These are phyloP conservation scores for Didymella exigua DNA, from an alignment of 2,329 filamentous ascomycete species.

Conservation along the genomic window DNA sequence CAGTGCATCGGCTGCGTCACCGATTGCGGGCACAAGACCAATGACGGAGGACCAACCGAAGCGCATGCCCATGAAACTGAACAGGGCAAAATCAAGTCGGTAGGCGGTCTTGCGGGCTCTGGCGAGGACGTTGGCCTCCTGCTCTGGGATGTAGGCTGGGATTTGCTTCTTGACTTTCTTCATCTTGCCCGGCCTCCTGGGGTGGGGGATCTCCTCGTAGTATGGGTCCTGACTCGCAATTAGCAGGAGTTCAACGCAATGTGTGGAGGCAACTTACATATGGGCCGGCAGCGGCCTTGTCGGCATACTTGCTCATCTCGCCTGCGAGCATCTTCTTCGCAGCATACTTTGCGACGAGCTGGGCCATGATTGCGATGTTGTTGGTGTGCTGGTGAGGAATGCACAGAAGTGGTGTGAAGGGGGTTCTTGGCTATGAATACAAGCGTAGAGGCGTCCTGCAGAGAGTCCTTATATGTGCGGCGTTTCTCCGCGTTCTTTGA, in stretches of 20 bases:
- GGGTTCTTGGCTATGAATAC: slow-evolving; percentile 8
- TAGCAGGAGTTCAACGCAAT: slow-evolving; percentile 1
- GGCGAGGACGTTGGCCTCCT: slow-evolving; percentile 82
- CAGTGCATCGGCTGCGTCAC: slow-evolving; percentile 50
- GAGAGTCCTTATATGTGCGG: slow-evolving; percentile 30
- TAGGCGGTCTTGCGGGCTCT: slow-evolving; percentile 87
- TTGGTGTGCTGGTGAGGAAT: slow-evolving; percentile 2
- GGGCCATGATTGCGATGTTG: slow-evolving; percentile 49
- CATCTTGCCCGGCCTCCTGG: slow-evolving; percentile 71
- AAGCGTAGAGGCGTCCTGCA: slow-evolving; percentile 5
- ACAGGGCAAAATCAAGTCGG: slow-evolving; percentile 81
- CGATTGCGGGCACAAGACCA: slow-evolving; percentile 80
- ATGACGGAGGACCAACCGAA: slow-evolving; percentile 92
- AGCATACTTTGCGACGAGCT: slow-evolving; percentile 55
- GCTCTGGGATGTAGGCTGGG: slow-evolving; percentile 78
- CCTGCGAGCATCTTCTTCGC: slow-evolving; percentile 56
- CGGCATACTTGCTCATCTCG: slow-evolving; percentile 56
- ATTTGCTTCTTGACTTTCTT: slow-evolving; percentile 87
- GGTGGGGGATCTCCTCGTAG: slow-evolving; percentile 81
- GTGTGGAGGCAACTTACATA: slow-evolving; percentile 45
- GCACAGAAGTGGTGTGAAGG: slow-evolving; percentile 1
- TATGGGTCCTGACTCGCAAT: slow-evolving; percentile 74
- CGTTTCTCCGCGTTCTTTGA: not conserved
- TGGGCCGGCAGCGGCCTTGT: slow-evolving; percentile 49
- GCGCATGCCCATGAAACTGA: slow-evolving; percentile 78